A percentile compares a stretch with the other conserved stretches of the same genome.
Evolutionary conservation across 1,284 basidiomycete species (phyloP).

Genomic region (Mycena sp.): DNA sequence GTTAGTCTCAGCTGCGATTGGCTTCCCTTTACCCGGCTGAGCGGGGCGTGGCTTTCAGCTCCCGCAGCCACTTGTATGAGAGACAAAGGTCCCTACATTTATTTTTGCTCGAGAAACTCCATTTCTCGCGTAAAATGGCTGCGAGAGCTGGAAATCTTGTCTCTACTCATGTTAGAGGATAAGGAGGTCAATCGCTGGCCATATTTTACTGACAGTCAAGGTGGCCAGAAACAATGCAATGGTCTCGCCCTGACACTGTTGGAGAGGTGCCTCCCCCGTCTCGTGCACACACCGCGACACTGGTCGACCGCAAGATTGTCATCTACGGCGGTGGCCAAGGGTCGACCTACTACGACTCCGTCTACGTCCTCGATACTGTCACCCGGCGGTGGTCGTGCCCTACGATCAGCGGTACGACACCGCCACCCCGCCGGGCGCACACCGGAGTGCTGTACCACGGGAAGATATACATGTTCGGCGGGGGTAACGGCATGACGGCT

Average conservation of each 20-base stretch:
- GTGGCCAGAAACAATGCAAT: conserved; percentile 85
- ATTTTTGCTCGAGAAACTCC: too few species aligned
- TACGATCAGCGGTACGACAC: conserved; percentile 50
- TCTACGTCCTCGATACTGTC: conserved; percentile 86
- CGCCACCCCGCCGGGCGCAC: conserved; percentile 86
- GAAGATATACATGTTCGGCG: conserved; percentile 89
- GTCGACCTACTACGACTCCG: conserved; percentile 76
- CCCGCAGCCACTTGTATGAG: too few species aligned
- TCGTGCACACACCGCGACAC: conserved; percentile 89
- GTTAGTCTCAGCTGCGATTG: too few species aligned
- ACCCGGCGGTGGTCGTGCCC: conserved; percentile 75
- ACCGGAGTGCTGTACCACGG: conserved; percentile 81
- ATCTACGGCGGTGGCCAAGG: conserved; percentile 91
- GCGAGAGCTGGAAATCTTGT: too few species aligned
- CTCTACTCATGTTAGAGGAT: too few species aligned
- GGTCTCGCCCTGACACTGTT: conserved; percentile 79
- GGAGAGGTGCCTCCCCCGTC: conserved; percentile 85
- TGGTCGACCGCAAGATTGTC: conserved; percentile 83
- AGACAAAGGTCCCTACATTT: too few species aligned
- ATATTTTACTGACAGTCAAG: conserved; percentile 9
- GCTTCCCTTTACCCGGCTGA: too few species aligned
- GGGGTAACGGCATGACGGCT: conserved; percentile 89
- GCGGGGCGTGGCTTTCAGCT: too few species aligned
- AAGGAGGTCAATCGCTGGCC: too few species aligned
- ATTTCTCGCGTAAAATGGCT: too few species aligned